Evolutionary conservation across 1,139 yeast genomes (phyloP), one percentile per base, ranked within the genome.

Genomic region (Yamadazyma oceani): DNA sequence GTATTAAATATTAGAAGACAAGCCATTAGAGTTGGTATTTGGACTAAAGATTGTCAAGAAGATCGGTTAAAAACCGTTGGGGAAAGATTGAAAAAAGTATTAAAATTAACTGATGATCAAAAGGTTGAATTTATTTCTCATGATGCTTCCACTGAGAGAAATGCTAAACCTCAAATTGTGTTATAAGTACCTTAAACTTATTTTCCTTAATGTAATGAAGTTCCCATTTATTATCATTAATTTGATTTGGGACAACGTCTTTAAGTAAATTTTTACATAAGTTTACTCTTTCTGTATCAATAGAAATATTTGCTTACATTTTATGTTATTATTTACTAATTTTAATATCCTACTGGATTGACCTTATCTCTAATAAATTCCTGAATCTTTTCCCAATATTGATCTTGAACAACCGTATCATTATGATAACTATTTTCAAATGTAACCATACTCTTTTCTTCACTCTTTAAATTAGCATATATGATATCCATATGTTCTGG

Each of bases 1-100:
- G 96, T 92, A 50, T 81, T 88, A 60, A 88, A 87, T 62, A 80
- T 87, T 54, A 85, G 97, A 74, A 83, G 79, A 61, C 82, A 80
- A 51, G 90, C 82, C 48, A 81, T 78, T 73, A 84, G 90, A 66
- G 79, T 92, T 60, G 92, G 95, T 58, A 72, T 92, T 62, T 92
- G 98, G 98, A 90, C 97, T 49, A 83, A 80, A 62, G 80, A 90
- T 50, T 81, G 86, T 54, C 80, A 82, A 54, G 82, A 79, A 54
- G 70, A 73, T 42, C 75, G 78, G 53, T 75, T 80, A 61, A 69
- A 68, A 51, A 73, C 77, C 42, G 82, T 92, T 51, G 98, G 97
- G 57, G 82, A 80, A 58, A 80, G 82, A 65, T 87, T 92, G 67
- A 90, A 88, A 77, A 79, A 78, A 62, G 82, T 85, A 36, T 74